Evolutionary conservation across 352 stramenopile species (phyloP).

Genomic region (Phytophthora citricola): DNA sequence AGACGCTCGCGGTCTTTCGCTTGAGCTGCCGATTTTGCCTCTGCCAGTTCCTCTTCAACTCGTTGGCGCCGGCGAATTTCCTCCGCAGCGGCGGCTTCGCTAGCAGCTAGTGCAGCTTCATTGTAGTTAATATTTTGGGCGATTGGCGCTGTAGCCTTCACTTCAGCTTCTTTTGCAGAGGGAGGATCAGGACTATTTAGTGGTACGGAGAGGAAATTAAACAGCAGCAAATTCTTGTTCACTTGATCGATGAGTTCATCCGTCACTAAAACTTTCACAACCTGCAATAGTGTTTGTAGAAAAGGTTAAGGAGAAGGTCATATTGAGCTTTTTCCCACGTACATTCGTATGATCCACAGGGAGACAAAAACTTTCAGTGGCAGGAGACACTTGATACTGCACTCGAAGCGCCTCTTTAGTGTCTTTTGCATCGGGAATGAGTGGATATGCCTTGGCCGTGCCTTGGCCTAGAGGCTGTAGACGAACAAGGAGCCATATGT

Average conservation of each 20-base stretch:
- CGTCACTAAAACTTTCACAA: slow-evolving; percentile 62
- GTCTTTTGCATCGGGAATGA: slow-evolving; percentile 1
- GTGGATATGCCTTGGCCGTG: not conserved
- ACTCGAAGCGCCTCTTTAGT: slow-evolving; percentile 32
- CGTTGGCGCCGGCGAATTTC: slow-evolving; percentile 21
- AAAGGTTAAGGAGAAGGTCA: not conserved
- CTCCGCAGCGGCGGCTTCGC: slow-evolving; percentile 35
- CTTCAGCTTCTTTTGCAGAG: slow-evolving; percentile 5
- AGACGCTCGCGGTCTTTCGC: slow-evolving; percentile 39
- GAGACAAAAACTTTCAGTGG: slow-evolving; percentile 60
- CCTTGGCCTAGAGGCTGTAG: slow-evolving; percentile 37
- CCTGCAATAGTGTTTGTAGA: slow-evolving; percentile 19
- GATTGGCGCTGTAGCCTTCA: not conserved
- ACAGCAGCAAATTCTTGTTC: slow-evolving; percentile 44
- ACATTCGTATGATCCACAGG: slow-evolving; percentile 66
- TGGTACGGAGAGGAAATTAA: slow-evolving; percentile 48
- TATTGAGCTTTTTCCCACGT: slow-evolving; percentile 7
- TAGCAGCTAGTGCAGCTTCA: slow-evolving; percentile 32
- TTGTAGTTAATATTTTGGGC: slow-evolving; percentile 12
- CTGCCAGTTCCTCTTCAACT: slow-evolving; percentile 28
- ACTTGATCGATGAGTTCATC: slow-evolving; percentile 57
- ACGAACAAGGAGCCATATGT: slow-evolving; percentile 58
- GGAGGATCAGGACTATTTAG: not conserved
- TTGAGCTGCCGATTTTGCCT: slow-evolving; percentile 25
- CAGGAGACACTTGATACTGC: slow-evolving; percentile 61